Percentiles rank a stretch among this genome's conserved stretches.
Conservation (phyloP, 1,284 basidiomycete genomes). For the Xerocomus alliaceus region DNA sequence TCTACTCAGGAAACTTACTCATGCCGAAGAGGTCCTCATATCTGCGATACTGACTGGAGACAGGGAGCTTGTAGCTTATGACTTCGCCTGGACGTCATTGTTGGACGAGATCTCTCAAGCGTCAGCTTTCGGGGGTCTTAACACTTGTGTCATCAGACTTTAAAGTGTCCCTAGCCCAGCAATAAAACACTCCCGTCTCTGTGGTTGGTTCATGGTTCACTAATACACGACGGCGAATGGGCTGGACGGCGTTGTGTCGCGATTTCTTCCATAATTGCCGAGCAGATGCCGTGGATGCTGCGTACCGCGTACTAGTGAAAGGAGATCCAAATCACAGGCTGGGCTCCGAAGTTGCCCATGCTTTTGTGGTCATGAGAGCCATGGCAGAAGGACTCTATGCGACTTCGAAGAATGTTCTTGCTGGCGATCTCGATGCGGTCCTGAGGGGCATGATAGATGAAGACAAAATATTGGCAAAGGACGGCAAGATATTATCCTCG, state of each 20-base stretch:
- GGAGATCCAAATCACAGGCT: conserved; percentile 32
- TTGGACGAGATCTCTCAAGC: conserved; percentile 3
- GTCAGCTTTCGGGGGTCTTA: background rate
- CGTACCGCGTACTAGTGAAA: conserved; percentile 44
- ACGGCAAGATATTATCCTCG: no score
- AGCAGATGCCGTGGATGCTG: conserved; percentile 46
- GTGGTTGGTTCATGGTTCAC: conserved; percentile 56
- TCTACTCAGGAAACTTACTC: background rate
- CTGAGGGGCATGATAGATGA: no score
- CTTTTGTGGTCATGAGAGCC: conserved; percentile 40
- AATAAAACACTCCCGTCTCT: conserved; percentile 33
- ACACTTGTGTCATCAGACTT: conserved; percentile 21
- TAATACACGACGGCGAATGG: conserved; percentile 53
- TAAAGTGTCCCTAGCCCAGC: conserved; percentile 39
- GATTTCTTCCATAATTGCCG: conserved; percentile 46
- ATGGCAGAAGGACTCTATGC: conserved; percentile 44
- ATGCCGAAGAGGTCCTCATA: background rate
- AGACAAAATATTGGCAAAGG: no score
- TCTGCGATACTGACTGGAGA: background rate
- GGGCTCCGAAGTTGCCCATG: conserved; percentile 27
- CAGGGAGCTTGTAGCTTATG: background rate
- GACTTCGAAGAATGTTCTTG: no score
- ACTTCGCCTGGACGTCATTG: background rate
- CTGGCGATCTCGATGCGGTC: no score
- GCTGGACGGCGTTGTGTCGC: conserved; percentile 53